Evolutionary conservation across 345 rosid species (phyloP).

Genomic region (Punica granatum): DNA sequence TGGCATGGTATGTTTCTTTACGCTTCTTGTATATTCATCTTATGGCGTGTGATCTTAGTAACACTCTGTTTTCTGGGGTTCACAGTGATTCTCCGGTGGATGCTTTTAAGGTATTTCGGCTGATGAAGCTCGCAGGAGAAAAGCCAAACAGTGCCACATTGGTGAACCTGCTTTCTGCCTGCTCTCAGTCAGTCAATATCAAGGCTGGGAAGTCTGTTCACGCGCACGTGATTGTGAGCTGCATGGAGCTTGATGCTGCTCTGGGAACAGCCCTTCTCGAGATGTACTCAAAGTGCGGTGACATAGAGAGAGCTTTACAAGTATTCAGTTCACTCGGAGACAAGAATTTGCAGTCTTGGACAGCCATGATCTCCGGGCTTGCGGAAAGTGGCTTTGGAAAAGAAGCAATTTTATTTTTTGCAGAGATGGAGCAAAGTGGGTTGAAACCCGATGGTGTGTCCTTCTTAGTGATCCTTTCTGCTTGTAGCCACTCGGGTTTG

Average conservation of each 20-base stretch:
- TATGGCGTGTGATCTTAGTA: background rate
- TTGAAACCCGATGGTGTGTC: conserved; percentile 19
- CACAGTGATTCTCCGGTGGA: conserved; percentile 25
- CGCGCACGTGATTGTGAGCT: conserved; percentile 18
- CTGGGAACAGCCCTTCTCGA: conserved; percentile 44
- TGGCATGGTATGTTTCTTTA: conserved; percentile 22
- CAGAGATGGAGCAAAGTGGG: conserved; percentile 14
- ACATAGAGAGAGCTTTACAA: conserved; percentile 25
- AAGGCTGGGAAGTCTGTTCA: conserved; percentile 25
- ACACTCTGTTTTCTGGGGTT: background rate
- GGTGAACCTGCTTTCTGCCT: conserved; percentile 30
- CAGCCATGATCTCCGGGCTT: conserved; percentile 39
- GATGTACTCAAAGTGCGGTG: conserved; percentile 50
- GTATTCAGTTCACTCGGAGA: conserved; percentile 24
- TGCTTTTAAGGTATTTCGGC: conserved; percentile 22
- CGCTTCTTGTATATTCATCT: conserved; percentile 6
- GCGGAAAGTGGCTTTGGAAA: conserved; percentile 19
- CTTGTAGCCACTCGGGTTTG: conserved; percentile 28
- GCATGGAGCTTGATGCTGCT: conserved; percentile 25
- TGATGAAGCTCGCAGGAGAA: conserved; percentile 15
- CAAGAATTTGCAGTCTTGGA: conserved; percentile 39
- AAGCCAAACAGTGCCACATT: conserved; percentile 21
- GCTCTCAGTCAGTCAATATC: conserved; percentile 19
- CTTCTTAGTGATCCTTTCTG: conserved; percentile 21
- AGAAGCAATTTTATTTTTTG: conserved; percentile 17